Evolutionary conservation across 768 basidiomycete species (phyloP).

Genomic region (Boletus subparvulus): DNA sequence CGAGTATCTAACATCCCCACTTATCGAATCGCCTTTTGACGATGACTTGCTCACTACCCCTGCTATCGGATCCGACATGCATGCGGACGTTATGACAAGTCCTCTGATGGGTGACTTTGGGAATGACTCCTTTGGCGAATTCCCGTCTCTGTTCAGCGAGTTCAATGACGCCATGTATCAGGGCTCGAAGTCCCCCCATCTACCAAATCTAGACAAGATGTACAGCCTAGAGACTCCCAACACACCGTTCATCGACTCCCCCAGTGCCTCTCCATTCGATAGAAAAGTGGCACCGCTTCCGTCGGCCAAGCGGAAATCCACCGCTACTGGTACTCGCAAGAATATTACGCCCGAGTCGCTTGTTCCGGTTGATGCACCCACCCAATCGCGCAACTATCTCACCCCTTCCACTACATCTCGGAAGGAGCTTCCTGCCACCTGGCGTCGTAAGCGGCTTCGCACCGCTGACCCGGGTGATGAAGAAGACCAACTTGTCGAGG

Average conservation of each 20-base stretch:
- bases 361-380: slow-evolving; percentile 74
- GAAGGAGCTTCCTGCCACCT: slow-evolving; percentile 74
- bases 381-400: slow-evolving; percentile 72
- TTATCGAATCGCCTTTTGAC: slow-evolving; percentile 48
- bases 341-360: slow-evolving; percentile 64
- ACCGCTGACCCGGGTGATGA: slow-evolving; percentile 49
- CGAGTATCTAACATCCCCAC: slow-evolving; percentile 47
- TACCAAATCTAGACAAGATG: slow-evolving; percentile 36
- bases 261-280: slow-evolving; percentile 29
- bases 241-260: slow-evolving; percentile 49
- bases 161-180: slow-evolving; percentile 18
- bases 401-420: slow-evolving; percentile 74
- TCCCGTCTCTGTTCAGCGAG: slow-evolving; percentile 34
- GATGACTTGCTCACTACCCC: slow-evolving; percentile 46
- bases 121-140: slow-evolving; percentile 31
- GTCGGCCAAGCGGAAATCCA: slow-evolving; percentile 27
- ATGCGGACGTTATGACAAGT: slow-evolving; percentile 42
- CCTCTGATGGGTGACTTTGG: slow-evolving; percentile 40
- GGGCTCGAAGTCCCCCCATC: slow-evolving; percentile 12
- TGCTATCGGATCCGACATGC: slow-evolving; percentile 37
- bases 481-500: slow-evolving; percentile 38
- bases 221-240: slow-evolving; percentile 50
- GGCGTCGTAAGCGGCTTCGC: slow-evolving; percentile 60
- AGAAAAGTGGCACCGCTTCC: slow-evolving; percentile 15
- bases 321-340: slow-evolving; percentile 69